Percentiles rank a stretch among this genome's conserved stretches.
phyloP scores from a whole-genome alignment of 352 stramenopile species.

The Phytopythium montanum region DNA sequence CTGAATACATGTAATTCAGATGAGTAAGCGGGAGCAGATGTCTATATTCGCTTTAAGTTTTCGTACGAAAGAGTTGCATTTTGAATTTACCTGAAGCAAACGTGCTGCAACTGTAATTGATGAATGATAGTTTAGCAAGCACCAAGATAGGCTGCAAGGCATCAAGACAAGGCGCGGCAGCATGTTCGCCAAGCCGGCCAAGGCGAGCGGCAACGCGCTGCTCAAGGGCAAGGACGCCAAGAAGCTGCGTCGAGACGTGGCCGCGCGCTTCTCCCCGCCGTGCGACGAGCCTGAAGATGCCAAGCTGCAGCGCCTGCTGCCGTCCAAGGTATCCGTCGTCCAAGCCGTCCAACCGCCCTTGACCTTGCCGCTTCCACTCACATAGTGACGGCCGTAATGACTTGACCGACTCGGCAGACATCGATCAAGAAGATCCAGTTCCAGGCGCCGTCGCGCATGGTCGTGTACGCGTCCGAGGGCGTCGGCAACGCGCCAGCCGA shows the following conservation, averaged over 20 bases:
- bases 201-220: constrained; percentile 73
- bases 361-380: not conserved
- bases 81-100: no score
- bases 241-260: constrained; percentile 72
- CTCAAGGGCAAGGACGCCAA: constrained; percentile 86
- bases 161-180: not conserved
- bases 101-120: no score
- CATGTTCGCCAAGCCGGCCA: constrained; percentile 82
- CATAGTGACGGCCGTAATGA: no score
- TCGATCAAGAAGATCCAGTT: constrained; percentile 74
- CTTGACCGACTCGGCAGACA: constrained; percentile 10
- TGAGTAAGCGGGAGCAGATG: no score
- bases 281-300: constrained; percentile 31
- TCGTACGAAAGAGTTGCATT: no score
- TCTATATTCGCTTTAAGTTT: no score
- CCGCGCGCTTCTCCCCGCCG: constrained; percentile 22
- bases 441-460: constrained; percentile 65
- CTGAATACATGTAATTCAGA: no score
- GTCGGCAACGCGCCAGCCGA: constrained; percentile 25
- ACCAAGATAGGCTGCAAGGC: no score
- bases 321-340: constrained; percentile 44
- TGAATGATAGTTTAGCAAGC: no score
- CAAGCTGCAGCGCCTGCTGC: constrained; percentile 33
- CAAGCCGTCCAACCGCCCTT: no score
- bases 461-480: constrained; percentile 63